Percentiles rank a stretch among this genome's conserved stretches.
These are phyloP conservation scores for Pisolithus thermaeus DNA, from an alignment of 1,284 basidiomycete species.

Conservation along the genomic window DNA sequence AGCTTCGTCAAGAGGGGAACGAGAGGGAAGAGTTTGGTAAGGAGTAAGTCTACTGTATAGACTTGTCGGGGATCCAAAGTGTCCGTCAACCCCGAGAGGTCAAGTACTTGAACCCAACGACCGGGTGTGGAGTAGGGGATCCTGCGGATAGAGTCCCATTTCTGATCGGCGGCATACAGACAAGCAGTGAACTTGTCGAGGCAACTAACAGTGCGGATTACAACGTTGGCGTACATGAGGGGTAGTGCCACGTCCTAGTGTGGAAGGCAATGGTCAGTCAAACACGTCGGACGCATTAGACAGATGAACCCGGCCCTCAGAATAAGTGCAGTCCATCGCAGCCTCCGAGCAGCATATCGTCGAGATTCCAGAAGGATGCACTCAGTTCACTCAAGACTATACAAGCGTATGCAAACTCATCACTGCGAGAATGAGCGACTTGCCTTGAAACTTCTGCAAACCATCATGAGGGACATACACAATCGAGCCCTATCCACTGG, in stretches of 20 bases:
- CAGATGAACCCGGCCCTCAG: not conserved
- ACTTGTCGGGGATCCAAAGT: slow-evolving; percentile 38
- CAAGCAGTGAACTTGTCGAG: slow-evolving; percentile 53
- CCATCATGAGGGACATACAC: slow-evolving; percentile 43
- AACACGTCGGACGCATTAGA: not conserved
- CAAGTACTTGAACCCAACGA: slow-evolving; percentile 71
- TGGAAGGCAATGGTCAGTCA: slow-evolving; percentile 13
- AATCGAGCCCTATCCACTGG: slow-evolving; percentile 15
- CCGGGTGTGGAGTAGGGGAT: slow-evolving; percentile 81
- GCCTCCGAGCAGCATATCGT: not conserved
- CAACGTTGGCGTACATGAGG: slow-evolving; percentile 58
- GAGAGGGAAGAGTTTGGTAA: slow-evolving; percentile 62
- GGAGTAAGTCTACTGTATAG: slow-evolving; percentile 51
- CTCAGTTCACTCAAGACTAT: not conserved
- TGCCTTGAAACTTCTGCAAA: slow-evolving; percentile 73
- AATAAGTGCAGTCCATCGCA: no score
- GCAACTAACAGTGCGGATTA: slow-evolving; percentile 39
- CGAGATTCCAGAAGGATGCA: not conserved
- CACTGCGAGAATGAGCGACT: slow-evolving; percentile 24
- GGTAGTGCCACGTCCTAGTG: slow-evolving; percentile 61
- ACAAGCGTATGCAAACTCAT: not conserved
- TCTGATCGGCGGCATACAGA: slow-evolving; percentile 59
- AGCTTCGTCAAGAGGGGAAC: slow-evolving; percentile 62
- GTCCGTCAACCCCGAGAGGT: slow-evolving; percentile 54
- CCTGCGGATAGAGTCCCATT: slow-evolving; percentile 80